A percentile compares a stretch with the other conserved stretches of the same genome.
These are phyloP conservation scores for Phialocephala sp. DNA, from an alignment of 2,329 filamentous ascomycete genomes.

Conservation along the genomic window DNA sequence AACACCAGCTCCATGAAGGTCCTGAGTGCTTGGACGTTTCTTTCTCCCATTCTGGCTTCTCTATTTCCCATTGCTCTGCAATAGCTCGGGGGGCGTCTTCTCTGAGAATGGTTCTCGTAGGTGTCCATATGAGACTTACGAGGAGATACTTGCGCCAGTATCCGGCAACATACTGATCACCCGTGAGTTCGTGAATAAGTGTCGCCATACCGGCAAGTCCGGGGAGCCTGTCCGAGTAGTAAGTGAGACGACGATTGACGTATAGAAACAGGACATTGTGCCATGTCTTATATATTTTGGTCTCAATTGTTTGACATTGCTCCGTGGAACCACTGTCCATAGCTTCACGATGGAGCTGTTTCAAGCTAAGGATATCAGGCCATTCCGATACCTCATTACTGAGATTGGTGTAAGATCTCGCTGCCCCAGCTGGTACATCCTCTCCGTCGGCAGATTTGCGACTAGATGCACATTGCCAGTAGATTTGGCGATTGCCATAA, in stretches of 20 bases:
- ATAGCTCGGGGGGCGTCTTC: slow-evolving; percentile 4
- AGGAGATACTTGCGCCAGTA: slow-evolving; percentile 18
- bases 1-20: slow-evolving; percentile 19
- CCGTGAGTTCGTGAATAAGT: slow-evolving; percentile 8
- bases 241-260: slow-evolving; percentile 12
- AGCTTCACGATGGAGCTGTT: not conserved
- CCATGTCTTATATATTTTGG: slow-evolving; percentile 12
- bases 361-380: slow-evolving; percentile 14
- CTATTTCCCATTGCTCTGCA: not conserved
- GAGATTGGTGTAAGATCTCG: slow-evolving; percentile 6
- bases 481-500: slow-evolving; percentile 14
- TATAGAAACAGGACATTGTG: slow-evolving; percentile 12
- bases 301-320: not conserved
- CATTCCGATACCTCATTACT: slow-evolving; percentile 12
- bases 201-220: slow-evolving; percentile 21
- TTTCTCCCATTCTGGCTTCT: slow-evolving; percentile 17
- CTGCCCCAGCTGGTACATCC: slow-evolving; percentile 6
- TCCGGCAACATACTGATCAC: slow-evolving; percentile 21
- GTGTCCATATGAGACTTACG: slow-evolving; percentile 14
- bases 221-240: slow-evolving; percentile 15
- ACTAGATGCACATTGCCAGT: slow-evolving; percentile 11
- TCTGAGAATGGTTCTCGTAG: not conserved
- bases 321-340: not conserved
- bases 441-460: slow-evolving; percentile 17
- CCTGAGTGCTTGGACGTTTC: not conserved